A percentile compares a stretch with the other conserved stretches of the same genome.
phyloP scores from a whole-genome alignment of 306 rosid genomes.

The Astragalus glycyphyllos region DNA sequence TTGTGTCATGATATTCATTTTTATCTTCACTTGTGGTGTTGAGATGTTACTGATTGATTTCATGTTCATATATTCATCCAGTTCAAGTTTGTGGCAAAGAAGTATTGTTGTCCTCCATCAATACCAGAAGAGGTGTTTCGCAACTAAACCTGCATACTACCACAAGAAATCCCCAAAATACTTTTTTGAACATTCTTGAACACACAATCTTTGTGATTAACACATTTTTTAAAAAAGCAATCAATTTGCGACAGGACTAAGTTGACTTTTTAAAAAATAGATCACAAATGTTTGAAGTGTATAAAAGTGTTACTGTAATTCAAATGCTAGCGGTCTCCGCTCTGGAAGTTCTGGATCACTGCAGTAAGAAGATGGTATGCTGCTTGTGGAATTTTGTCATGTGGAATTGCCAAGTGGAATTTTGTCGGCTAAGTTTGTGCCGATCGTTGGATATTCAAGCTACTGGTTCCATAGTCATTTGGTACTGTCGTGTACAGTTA shows the following conservation, averaged over 20 bases:
- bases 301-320: conserved; percentile 1
- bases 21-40: neutral
- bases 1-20: conserved; percentile 5
- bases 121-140: conserved; percentile 60
- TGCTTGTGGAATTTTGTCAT: conserved; percentile 5
- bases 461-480: neutral
- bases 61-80: conserved; percentile 37
- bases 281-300: conserved; percentile 1
- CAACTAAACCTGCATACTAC: conserved; percentile 31
- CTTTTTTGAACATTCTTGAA: neutral
- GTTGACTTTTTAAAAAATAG: neutral
- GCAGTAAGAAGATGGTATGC: neutral
- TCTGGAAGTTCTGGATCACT: conserved; percentile 26
- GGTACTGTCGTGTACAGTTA: conserved; percentile 7
- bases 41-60: conserved; percentile 8
- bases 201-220: conserved; percentile 1
- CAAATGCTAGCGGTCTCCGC: neutral
- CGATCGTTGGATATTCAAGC: conserved; percentile 20
- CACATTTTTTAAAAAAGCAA: neutral
- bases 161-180: neutral
- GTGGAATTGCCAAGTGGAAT: neutral
- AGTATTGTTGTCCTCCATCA: conserved; percentile 57
- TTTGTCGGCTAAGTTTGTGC: conserved; percentile 33
- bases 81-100: conserved; percentile 78
- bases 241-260: neutral